Conservation (phyloP, 83 land plant species). For the Thuja plicata region DNA sequence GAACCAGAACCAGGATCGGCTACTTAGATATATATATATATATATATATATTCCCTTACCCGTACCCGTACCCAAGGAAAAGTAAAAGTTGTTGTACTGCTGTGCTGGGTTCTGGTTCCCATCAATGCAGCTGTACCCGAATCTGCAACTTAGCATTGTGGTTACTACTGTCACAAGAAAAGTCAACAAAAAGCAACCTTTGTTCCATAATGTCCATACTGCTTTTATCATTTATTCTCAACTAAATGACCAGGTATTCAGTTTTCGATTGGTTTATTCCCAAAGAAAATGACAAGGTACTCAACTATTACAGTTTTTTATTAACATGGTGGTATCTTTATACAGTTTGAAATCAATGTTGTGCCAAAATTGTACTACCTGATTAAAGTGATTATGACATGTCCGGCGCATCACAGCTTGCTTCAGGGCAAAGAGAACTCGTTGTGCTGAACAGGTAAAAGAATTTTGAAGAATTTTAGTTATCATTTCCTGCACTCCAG, state of each 20-base stretch:
- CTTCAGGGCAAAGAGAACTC: conserved; percentile 51
- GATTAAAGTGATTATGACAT: conserved; percentile 5
- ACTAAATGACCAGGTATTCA: not conserved
- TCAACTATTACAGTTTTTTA: not conserved
- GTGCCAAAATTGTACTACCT: not conserved
- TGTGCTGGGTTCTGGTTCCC: too few relatives aligned
- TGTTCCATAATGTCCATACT: not conserved
- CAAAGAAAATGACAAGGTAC: not conserved
- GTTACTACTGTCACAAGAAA: not conserved
- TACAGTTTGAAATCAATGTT: not conserved
- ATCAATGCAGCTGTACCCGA: too few relatives aligned
- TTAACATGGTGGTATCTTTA: not conserved
- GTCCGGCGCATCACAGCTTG: conserved; percentile 74
- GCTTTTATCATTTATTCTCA: not conserved
- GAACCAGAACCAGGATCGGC: too few relatives aligned
- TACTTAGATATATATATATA: too few relatives aligned
- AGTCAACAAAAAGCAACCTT: not conserved
- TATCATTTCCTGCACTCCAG: not conserved
- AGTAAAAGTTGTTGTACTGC: too few relatives aligned
- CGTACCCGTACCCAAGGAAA: too few relatives aligned
- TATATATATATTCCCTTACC: too few relatives aligned
- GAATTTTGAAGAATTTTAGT: conserved; percentile 13
- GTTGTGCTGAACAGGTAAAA: conserved; percentile 29
- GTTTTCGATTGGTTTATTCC: not conserved
- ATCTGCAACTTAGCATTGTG: not conserved